A percentile compares a stretch with the other conserved stretches of the same genome.
Evolutionary conservation across 768 basidiomycete species (phyloP).

Genomic region (Boletus rubropictus): DNA sequence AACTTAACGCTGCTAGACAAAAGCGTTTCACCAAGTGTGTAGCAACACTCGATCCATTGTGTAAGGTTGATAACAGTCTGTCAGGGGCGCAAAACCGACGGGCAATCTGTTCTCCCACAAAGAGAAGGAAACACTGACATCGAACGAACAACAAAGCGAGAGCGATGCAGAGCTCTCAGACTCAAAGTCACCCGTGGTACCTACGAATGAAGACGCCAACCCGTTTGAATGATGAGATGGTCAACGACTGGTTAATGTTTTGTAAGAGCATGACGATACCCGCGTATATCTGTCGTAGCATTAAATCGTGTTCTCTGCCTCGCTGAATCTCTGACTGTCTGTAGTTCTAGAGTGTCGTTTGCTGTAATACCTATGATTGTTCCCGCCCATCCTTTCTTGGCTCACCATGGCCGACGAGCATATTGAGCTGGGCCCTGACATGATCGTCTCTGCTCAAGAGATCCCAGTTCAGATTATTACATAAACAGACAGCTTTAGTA

Average conservation of each 20-base stretch:
- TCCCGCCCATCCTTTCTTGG: conserved; percentile 24
- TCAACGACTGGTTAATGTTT: conserved; percentile 6
- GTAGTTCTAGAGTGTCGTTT: conserved; percentile 21
- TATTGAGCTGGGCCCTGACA: conserved; percentile 4
- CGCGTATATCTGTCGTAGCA: conserved; percentile 22
- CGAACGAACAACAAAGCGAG: conserved; percentile 30
- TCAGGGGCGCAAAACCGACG: conserved; percentile 56
- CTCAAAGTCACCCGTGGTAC: conserved; percentile 21
- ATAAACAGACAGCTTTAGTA: conserved; percentile 22
- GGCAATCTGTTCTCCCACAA: conserved; percentile 47
- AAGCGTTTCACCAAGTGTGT: conserved; percentile 88
- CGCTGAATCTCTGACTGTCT: conserved; percentile 27
- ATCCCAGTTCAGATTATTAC: conserved; percentile 30
- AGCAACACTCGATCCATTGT: conserved; percentile 1
- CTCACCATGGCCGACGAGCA: conserved; percentile 21
- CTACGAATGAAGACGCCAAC: conserved; percentile 58
- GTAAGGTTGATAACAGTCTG: background rate
- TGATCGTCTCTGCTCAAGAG: conserved; percentile 21
- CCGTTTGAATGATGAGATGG: conserved; percentile 46
- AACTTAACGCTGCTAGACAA: conserved; percentile 86
- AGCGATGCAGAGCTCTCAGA: conserved; percentile 37
- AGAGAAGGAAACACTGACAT: conserved; percentile 32
- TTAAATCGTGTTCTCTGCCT: conserved; percentile 21
- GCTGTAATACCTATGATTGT: conserved; percentile 23
- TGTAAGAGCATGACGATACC: conserved; percentile 27